Base-by-base conservation (phyloP, 371 early-diverging fungal species). In the Mucor saturninus region DNA sequence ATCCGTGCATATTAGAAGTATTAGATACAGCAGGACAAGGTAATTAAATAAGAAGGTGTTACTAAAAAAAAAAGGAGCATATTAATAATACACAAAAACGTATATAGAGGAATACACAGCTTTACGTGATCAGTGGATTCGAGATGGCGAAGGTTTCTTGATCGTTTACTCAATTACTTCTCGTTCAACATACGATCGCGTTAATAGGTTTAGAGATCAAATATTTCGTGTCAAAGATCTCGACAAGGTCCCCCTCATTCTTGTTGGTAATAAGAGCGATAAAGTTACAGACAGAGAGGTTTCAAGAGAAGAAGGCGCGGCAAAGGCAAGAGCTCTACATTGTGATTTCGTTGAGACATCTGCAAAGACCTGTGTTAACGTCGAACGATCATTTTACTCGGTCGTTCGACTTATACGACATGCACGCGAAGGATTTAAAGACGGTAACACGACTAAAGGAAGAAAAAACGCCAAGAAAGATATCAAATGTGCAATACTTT, bases 211-310 rank as follows among this genome's bases (percentile, higher is more conserved):
- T 77, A 75, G 85, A 52, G 87, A 93, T 61, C 96, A 94, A 72
- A 94, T 95, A 56, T 76, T 81, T 62, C 86, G 94, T 30, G 93
- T 95, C 37, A 95, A 95, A 74, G 94, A 93, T 65, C 73, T 84
- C 52, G 89, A 89, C 35, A 80, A 86, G 56, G 87, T 92, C 21
- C 95, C 96, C 15, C 81, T 96, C 73, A 90, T 96, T 77, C 79
- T 98, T 29, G 93, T 98, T 21, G 98, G 97, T 56, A 98, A 97
- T 83, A 97, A 97, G 81, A 89, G 89, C 56, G 95, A 95, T 72
- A 85, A 90, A 66, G 75, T 86, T 30, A 83, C 83, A 35, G 89
- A 94, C 61, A 79, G 94, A 50, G 89, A 90, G 63, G 93, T 95
- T 9, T 85, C 88, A 13, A 81, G 83, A 55, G 88, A 89, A 68